A percentile compares a stretch with the other conserved stretches of the same genome.
Conservation (phyloP, 371 early-diverging fungal species). For the Rhizopus arrhizus region DNA sequence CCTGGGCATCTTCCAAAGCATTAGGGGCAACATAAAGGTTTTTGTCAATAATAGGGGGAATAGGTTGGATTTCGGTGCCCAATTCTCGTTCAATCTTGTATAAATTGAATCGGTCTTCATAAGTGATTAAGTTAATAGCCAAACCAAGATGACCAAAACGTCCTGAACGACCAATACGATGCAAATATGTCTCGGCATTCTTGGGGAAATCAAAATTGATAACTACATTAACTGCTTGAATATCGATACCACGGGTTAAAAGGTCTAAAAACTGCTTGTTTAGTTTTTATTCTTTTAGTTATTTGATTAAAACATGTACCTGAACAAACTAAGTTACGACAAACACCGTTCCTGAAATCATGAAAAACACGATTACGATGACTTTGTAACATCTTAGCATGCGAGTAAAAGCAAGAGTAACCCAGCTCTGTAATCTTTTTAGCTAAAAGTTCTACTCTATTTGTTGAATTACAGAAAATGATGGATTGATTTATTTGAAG, state of each 20-base stretch:
- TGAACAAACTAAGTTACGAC: constrained; percentile 94
- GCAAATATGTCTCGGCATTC: constrained; percentile 98
- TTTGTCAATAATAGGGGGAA: constrained; percentile 93
- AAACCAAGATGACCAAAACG: constrained; percentile 97
- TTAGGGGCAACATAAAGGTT: constrained; percentile 79
- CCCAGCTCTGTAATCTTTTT: constrained; percentile 98
- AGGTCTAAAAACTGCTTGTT: constrained; percentile 63
- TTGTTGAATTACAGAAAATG: constrained; percentile 97
- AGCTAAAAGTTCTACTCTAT: constrained; percentile 95
- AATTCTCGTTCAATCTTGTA: constrained; percentile 96
- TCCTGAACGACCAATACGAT: constrained; percentile 97
- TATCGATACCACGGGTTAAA: constrained; percentile 98
- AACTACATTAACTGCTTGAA: constrained; percentile 98
- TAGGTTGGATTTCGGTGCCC: constrained; percentile 94
- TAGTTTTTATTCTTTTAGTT: background rate
- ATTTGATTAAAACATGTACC: constrained; percentile 29
- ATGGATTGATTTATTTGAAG: constrained; percentile 99
- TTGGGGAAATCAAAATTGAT: constrained; percentile 99
- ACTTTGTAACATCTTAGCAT: constrained; percentile 95
- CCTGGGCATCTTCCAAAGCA: constrained; percentile 54
- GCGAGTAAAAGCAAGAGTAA: constrained; percentile 97
- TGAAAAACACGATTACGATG: constrained; percentile 98
- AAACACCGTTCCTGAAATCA: constrained; percentile 95
- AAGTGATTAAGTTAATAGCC: constrained; percentile 96
- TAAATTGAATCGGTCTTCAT: constrained; percentile 93